Evolutionary conservation across 2,329 filamentous ascomycete genomes (phyloP).

Genomic region (Fusarium euwallaceae): DNA sequence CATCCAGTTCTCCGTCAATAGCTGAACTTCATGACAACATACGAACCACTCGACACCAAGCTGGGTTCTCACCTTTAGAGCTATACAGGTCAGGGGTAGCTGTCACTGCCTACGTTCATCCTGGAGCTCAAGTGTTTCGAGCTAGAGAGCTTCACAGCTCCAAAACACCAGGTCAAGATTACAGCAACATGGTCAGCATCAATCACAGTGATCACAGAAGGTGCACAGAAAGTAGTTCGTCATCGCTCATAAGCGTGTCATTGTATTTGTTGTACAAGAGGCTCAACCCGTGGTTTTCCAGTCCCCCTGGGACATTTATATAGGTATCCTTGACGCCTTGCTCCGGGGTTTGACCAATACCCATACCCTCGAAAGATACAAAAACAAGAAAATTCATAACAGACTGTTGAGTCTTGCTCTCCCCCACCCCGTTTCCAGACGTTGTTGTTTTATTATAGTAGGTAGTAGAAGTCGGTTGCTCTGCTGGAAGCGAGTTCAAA

Average conservation of each 20-base stretch:
- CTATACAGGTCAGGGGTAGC: background rate
- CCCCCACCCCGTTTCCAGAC: slow-evolving; percentile 20
- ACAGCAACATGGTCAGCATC: background rate
- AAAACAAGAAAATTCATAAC: slow-evolving; percentile 31
- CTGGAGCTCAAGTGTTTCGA: background rate
- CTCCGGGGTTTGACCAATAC: slow-evolving; percentile 21
- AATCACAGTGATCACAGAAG: background rate
- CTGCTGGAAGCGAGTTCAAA: slow-evolving; percentile 42
- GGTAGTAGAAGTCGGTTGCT: slow-evolving; percentile 33
- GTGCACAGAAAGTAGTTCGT: background rate
- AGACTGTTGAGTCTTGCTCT: slow-evolving; percentile 27
- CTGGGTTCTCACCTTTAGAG: too few relatives aligned
- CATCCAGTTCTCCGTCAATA: background rate
- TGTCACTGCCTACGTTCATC: background rate
- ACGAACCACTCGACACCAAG: too few relatives aligned
- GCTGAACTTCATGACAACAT: background rate
- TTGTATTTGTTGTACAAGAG: slow-evolving; percentile 43
- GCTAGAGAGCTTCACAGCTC: background rate
- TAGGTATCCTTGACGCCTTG: slow-evolving; percentile 38
- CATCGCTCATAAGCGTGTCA: slow-evolving; percentile 36
- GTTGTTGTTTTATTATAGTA: slow-evolving; percentile 21
- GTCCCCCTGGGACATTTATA: slow-evolving; percentile 34
- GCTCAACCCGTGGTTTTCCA: slow-evolving; percentile 29
- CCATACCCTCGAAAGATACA: slow-evolving; percentile 6
- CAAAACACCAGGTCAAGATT: background rate